phyloP scores from a whole-genome alignment of 495 filamentous ascomycete genomes.

The Talaromyces wortmannii region DNA sequence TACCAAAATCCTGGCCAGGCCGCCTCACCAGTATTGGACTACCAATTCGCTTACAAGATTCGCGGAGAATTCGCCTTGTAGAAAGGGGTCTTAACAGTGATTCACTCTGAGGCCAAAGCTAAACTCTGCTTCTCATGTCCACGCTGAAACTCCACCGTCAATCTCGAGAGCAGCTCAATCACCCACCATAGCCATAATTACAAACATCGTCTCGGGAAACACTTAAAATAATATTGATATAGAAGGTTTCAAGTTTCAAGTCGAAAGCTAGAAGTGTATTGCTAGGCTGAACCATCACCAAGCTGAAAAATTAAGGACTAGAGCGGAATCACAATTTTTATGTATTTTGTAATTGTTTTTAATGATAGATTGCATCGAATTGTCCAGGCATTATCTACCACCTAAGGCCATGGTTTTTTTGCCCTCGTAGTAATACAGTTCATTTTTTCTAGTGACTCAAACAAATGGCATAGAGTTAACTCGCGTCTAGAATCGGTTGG shows the following conservation, averaged over 20 bases:
- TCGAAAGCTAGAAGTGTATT: neutral
- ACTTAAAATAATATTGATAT: neutral
- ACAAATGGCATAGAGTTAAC: neutral
- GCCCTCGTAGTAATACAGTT: neutral
- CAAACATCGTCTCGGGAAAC: neutral
- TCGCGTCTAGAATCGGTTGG: neutral
- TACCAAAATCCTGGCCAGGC: neutral
- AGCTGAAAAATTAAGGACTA: neutral
- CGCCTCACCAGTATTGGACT: neutral
- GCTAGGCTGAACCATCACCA: neutral
- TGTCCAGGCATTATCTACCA: neutral
- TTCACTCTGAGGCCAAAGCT: neutral
- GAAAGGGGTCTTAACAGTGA: neutral
- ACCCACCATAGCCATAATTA: neutral
- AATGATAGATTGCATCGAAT: neutral
- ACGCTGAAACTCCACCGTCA: neutral
- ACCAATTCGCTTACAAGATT: neutral
- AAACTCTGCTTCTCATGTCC: neutral
- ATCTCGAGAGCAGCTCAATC: neutral
- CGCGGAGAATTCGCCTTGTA: neutral
- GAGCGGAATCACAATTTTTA: neutral
- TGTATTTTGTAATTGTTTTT: neutral
- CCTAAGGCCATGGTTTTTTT: neutral
- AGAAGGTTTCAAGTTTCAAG: neutral
- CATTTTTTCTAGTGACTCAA: neutral